Evolutionary conservation across 2,329 filamentous ascomycete genomes (phyloP).

Genomic region (Hymenoscyphus repandus): DNA sequence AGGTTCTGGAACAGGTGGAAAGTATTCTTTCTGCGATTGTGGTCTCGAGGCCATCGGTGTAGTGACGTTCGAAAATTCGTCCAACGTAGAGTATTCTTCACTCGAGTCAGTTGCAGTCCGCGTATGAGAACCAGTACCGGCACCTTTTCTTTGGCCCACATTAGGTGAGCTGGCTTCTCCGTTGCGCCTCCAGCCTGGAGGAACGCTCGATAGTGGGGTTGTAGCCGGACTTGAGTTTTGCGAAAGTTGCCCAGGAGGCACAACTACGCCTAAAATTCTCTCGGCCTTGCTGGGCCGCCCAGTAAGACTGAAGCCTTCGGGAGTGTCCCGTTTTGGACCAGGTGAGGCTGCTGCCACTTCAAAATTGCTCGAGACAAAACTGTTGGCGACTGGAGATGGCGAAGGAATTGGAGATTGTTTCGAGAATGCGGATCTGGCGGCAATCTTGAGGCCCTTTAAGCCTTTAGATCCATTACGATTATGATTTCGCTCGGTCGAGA

Average conservation of each 20-base stretch:
- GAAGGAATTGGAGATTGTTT: slow-evolving; percentile 1
- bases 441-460: slow-evolving; percentile 12
- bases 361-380: slow-evolving; percentile 8
- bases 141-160: slow-evolving; percentile 1
- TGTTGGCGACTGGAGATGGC: slow-evolving; percentile 1
- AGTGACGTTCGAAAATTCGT: slow-evolving; percentile 26
- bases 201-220: neutral
- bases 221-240: neutral
- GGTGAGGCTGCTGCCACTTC: slow-evolving; percentile 5
- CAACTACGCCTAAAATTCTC: slow-evolving; percentile 5
- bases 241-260: neutral
- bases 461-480: slow-evolving; percentile 5
- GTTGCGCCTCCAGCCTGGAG: neutral
- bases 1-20: neutral
- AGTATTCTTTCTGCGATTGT: slow-evolving; percentile 20
- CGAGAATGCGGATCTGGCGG: slow-evolving; percentile 10
- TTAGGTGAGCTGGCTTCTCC: neutral
- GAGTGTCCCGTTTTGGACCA: neutral
- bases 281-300: slow-evolving; percentile 2
- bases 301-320: neutral
- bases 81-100: slow-evolving; percentile 25
- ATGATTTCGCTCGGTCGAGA: neutral
- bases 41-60: slow-evolving; percentile 26
- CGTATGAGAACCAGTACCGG: slow-evolving; percentile 1
- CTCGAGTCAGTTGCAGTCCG: slow-evolving; percentile 24